These are phyloP conservation scores for Trichosphaerium sp. DNA, from an alignment of 78 protist species.

Conservation along the genomic window DNA sequence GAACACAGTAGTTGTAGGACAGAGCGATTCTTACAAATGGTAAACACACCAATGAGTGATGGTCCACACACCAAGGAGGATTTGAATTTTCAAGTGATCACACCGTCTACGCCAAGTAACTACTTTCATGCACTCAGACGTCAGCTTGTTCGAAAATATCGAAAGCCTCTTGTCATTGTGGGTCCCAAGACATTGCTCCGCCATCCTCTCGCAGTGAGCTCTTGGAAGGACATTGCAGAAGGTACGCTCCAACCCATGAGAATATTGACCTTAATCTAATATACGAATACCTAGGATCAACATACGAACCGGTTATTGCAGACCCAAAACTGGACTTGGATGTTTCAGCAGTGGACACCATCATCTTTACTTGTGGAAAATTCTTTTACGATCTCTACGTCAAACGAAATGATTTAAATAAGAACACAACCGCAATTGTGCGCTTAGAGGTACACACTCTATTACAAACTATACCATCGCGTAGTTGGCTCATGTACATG, in stretches of 20 bases:
- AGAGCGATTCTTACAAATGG: conserved; percentile 80
- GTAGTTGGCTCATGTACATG: no score
- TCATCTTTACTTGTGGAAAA: conserved; percentile 75
- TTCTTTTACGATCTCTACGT: conserved; percentile 57
- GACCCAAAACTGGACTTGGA: neutral
- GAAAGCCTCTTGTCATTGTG: conserved; percentile 81
- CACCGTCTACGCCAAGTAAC: conserved; percentile 90
- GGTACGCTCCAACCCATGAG: conserved; percentile 55
- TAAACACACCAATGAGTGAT: conserved; percentile 37
- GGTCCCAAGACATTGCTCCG: conserved; percentile 79
- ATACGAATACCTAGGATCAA: neutral
- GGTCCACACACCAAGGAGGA: neutral
- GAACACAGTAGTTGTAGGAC: conserved; percentile 80
- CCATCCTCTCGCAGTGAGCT: conserved; percentile 40
- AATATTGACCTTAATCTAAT: conserved; percentile 2
- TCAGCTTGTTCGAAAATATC: conserved; percentile 70
- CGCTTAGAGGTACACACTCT: conserved; percentile 59
- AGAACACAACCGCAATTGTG: conserved; percentile 30
- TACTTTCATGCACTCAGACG: conserved; percentile 89
- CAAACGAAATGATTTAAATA: conserved; percentile 13
- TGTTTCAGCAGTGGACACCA: conserved; percentile 23
- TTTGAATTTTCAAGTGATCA: conserved; percentile 48
- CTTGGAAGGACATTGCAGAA: conserved; percentile 47
- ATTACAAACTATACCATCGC: no score
- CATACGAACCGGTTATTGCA: neutral